Conservation (phyloP, 2,329 filamentous ascomycete genomes). For the Neofusicoccum kwambonambiense region DNA sequence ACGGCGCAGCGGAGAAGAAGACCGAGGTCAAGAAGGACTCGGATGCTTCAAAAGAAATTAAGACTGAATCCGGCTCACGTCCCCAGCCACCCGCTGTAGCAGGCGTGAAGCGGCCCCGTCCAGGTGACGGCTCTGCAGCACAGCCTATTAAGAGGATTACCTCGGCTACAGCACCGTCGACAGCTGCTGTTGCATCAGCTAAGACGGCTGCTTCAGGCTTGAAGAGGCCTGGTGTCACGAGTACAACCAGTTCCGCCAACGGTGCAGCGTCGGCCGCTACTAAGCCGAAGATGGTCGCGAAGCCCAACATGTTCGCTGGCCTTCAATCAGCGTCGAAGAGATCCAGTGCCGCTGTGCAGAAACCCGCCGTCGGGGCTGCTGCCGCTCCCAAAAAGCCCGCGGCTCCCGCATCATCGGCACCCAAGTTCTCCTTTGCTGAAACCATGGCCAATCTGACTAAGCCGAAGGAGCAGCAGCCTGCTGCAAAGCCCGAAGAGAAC, state of each 20-base stretch:
- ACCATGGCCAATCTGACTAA: conserved; percentile 48
- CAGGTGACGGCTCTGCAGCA: conserved; percentile 17
- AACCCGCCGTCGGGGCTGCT: conserved; percentile 22
- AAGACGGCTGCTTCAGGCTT: conserved; percentile 20
- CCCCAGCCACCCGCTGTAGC: conserved; percentile 16
- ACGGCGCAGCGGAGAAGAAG: conserved; percentile 6
- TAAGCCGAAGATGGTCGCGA: conserved; percentile 41
- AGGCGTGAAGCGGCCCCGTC: conserved; percentile 23
- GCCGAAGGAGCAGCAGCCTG: conserved; percentile 54
- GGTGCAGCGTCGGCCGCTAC: conserved; percentile 27
- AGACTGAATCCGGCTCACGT: background rate
- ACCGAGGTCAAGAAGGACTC: conserved; percentile 9
- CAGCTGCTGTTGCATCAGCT: conserved; percentile 5
- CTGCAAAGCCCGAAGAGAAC: conserved; percentile 54
- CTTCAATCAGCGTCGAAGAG: conserved; percentile 49
- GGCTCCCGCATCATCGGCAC: conserved; percentile 27
- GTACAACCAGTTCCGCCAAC: conserved; percentile 26
- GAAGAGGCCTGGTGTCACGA: conserved; percentile 28
- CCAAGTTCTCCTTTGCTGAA: conserved; percentile 39
- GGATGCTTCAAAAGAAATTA: conserved; percentile 1
- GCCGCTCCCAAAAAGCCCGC: conserved; percentile 19
- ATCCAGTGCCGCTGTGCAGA: conserved; percentile 29
- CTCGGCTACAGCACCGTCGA: background rate
- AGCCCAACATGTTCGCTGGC: conserved; percentile 46
- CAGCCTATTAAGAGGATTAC: conserved; percentile 35